Base-by-base conservation (phyloP, 768 basidiomycete species). In the Goffeauzyma gilvescens region DNA sequence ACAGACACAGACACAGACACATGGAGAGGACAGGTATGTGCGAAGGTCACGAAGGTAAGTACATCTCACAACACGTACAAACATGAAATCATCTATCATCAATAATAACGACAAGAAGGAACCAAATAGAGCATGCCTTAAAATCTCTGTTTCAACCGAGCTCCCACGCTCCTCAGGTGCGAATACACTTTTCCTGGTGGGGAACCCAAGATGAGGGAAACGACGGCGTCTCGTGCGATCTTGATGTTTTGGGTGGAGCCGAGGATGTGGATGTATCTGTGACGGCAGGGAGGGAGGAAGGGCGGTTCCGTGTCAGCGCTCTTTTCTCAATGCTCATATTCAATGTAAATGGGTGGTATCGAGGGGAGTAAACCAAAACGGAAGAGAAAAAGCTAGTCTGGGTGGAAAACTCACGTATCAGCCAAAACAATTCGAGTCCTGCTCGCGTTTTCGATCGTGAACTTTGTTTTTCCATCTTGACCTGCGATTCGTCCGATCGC, bases 191-290 rank as follows among this genome's bases (percentile, higher is more conserved):
- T 68, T 39, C 89, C 89, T 38, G 89, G 89, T 0, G 89, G 89
- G 12, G 86, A 89, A 24, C 89, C 89, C 13, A 95, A 71, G 51
- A 95, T 95, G 15, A 93, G 73, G 12, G 84, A 86, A 21, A 93
- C 89, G 49, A 98, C 78, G 5, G 93, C 87, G 63, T 95, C 90
- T 44, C 89, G 74, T 0, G 93, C 93, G 45, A 96, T 75, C 66
- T 90, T 93, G 70, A 98, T 96, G 58, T 93, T 93, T 69, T 89
- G 84, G 68, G 93, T 95, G 13, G 89, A 90, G 18, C 93, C 93
- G 64, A 98, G 78, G 53, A 98, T 95, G 55, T 95, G 89, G 28
- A 98, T 93, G 73, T 93, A 89, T 22, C 89, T 93, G 55, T 5
- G n/a, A 48, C n/a, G n/a, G 14, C 3, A 5, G 12, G 21, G 10